Base-by-base conservation (phyloP, 2,329 filamentous ascomycete genomes). In the Gnomoniopsis sp. region DNA sequence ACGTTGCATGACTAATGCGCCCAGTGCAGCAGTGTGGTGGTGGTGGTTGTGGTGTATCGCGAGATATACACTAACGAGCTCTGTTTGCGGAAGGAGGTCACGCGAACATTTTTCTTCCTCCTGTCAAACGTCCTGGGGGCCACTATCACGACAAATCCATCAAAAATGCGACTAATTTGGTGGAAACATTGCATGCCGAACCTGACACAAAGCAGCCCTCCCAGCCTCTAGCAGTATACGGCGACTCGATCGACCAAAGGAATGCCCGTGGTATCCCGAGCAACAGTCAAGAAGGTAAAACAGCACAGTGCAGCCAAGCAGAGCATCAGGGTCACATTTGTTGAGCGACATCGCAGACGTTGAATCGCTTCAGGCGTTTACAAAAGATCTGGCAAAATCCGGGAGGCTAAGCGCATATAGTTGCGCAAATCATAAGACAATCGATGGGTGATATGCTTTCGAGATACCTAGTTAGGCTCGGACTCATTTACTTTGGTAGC, bases 61-160 rank as follows among this genome's bases (percentile, higher is more conserved):
- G n/a, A n/a, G n/a, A n/a, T n/a, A n/a, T n/a, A 4, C 26, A 8
- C 36, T 15, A 6, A 15, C 36, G 17, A 41, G 4, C 17, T 47
- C 44, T 47, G 44, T 47, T 47, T 47, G 22, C 15, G 48, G 59
- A 55, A 61, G 26, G 41, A 58, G 19, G 47, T 61, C 51, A 58
- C 51, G 34, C 55, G 55, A 55, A 43, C 55, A 55, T 15, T n/a
- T 34, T 10, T 46, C 26, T 12, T 46, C 44, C 19, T 23, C 21
- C 22, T 19, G 19, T 47, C 19, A 10, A 44, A n/a, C 17, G 17
- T 10, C 6, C 8, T 21, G 14, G 36, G 6, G 36, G 36, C 36
- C 36, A 15, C 36, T n/a, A 41, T 41, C 36, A 41, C 12, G 12
- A 41, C 36, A 41, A 41, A 12, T 4, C 36, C 49, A 52, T n/a